Base-by-base conservation (phyloP, 2,329 filamentous ascomycete genomes). In the Coniella lustricola region DNA sequence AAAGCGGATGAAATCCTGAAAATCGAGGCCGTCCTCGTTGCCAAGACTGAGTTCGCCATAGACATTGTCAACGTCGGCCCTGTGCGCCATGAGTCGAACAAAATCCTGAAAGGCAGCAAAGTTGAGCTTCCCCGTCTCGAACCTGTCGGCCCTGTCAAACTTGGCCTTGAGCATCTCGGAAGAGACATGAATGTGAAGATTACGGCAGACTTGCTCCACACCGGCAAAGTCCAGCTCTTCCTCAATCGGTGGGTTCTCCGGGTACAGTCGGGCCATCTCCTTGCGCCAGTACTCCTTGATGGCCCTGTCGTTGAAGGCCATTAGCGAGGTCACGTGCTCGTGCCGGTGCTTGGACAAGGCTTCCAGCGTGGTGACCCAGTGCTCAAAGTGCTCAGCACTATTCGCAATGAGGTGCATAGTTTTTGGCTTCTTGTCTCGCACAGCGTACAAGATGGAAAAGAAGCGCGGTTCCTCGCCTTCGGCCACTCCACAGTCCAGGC, bases 131-230 rank as follows among this genome's bases (percentile, higher is more conserved):
- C 84, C 84, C 2, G 74, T 78, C 44, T 71, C 69, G 20, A 76
- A 74, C n/a, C 70, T 69, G 60, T 91, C 87, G 5, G 86, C 87
- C 51, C 80, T 75, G 49, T 79, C 73, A 59, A 97, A 96, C 57
- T 85, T 87, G 29, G 76, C 73, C 48, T 79, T 81, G 4, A 97
- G 72, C 39, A 86, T 84, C 47, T 80, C 77, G 52, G 84, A 81
- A 2, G 89, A 86, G 59, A 87, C 89, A 65, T 96, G 90, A 59
- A 98, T 95, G 64, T 97, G 90, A 40, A 97, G 73, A 59, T 85
- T 90, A 52, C 86, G 85, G 68, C 93, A 97, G 13, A 97, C 76
- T 51, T 84, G 82, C 62, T 90, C 85, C 25, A 95, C 84, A 10
- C 86, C 87, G 14, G 76, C 74, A 46, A 95, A 80, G 56, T 91